A percentile compares a stretch with the other conserved stretches of the same genome.
These are phyloP conservation scores for Gamsiella multidivaricata DNA, from an alignment of 192 early-diverging fungal species.

Conservation along the genomic window DNA sequence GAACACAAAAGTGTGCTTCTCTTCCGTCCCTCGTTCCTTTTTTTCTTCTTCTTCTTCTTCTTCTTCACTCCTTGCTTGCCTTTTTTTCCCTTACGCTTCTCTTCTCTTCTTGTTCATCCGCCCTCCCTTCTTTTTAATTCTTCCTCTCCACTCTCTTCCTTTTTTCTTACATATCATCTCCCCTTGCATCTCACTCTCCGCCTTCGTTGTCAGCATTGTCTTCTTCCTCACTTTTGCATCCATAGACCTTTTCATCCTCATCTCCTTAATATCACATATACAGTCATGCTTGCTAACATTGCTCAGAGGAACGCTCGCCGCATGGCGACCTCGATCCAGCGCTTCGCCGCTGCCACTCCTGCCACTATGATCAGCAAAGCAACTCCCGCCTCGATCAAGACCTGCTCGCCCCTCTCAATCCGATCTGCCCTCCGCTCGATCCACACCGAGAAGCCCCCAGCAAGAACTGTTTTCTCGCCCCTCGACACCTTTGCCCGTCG, in stretches of 20 bases:
- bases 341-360: slow-evolving; percentile 10
- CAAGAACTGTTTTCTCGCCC: slow-evolving; percentile 60
- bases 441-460: slow-evolving; percentile 52
- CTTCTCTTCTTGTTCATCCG: background rate
- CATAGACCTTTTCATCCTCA: background rate
- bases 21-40: slow-evolving; percentile 10
- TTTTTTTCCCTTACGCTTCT: background rate
- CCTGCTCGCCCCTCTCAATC: slow-evolving; percentile 36
- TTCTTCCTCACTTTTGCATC: background rate
- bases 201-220: background rate
- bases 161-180: background rate
- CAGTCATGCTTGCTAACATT: slow-evolving; percentile 42
- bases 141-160: slow-evolving; percentile 8
- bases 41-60: background rate
- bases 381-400: slow-evolving; percentile 4
- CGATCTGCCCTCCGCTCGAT: slow-evolving; percentile 51
- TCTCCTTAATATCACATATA: slow-evolving; percentile 14
- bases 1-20: background rate
- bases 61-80: background rate
- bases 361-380: background rate
- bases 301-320: slow-evolving; percentile 52
- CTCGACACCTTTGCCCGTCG: slow-evolving; percentile 84
- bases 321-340: slow-evolving; percentile 39
- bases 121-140: background rate
- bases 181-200: slow-evolving; percentile 1